Conservation (phyloP, 345 rosid genomes). For the Eucalyptus grandis region DNA sequence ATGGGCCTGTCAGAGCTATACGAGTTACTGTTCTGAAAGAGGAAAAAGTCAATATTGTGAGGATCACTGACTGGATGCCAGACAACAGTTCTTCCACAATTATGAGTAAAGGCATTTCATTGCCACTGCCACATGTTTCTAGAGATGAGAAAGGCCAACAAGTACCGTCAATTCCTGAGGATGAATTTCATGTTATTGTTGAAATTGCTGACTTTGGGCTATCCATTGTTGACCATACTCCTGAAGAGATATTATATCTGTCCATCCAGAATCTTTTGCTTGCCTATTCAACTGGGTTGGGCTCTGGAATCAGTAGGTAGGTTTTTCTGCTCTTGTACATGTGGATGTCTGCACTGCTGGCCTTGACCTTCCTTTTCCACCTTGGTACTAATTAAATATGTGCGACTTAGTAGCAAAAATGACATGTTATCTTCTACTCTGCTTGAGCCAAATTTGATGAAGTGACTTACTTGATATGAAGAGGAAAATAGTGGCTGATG, state of each 20-base stretch:
- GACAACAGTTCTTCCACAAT: slow-evolving; percentile 52
- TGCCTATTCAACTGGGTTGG: slow-evolving; percentile 88
- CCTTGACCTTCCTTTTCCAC: not conserved
- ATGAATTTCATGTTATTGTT: slow-evolving; percentile 78
- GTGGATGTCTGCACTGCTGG: not conserved
- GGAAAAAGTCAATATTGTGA: slow-evolving; percentile 67
- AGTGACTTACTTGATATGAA: not conserved
- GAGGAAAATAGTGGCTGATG: not conserved
- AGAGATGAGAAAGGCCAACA: slow-evolving; percentile 37
- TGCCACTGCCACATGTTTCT: slow-evolving; percentile 24
- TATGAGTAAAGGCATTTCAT: slow-evolving; percentile 14
- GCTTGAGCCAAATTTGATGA: not conserved
- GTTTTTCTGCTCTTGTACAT: not conserved
- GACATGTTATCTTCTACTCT: not conserved
- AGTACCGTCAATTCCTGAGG: slow-evolving; percentile 20
- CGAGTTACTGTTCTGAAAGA: slow-evolving; percentile 74
- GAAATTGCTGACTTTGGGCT: slow-evolving; percentile 95
- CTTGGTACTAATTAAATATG: not conserved
- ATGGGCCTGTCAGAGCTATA: slow-evolving; percentile 59
- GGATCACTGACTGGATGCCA: slow-evolving; percentile 93
- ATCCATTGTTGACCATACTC: slow-evolving; percentile 87
- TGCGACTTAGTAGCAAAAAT: not conserved
- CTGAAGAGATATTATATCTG: slow-evolving; percentile 85
- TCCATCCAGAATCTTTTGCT: slow-evolving; percentile 78
- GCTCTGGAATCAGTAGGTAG: slow-evolving; percentile 86